A percentile compares a stretch with the other conserved stretches of the same genome.
phyloP scores from a whole-genome alignment of 2,329 filamentous ascomycete genomes.

The Xylariomycetidae sp. region DNA sequence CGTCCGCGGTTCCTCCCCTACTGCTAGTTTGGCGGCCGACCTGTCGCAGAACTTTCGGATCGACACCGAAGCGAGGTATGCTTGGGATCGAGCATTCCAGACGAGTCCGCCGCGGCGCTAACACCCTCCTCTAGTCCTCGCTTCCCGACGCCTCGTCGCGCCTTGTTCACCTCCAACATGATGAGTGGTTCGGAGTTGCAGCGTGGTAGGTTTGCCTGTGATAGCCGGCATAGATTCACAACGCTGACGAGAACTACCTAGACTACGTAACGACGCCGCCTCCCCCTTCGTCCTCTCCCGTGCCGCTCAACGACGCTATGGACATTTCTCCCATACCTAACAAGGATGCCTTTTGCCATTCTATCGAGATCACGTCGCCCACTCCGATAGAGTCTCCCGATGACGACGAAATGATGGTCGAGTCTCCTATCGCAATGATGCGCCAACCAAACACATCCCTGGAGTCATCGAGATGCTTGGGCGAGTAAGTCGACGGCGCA shows the following conservation, averaged over 20 bases:
- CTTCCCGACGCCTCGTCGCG: constrained; percentile 74
- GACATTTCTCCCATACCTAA: constrained; percentile 91
- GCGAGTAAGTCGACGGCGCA: constrained; percentile 42
- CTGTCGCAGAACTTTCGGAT: constrained; percentile 96
- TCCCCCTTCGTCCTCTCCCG: constrained; percentile 71
- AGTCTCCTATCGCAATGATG: constrained; percentile 47
- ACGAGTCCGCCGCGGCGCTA: background rate
- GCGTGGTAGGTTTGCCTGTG: constrained; percentile 47
- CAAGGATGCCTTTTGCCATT: constrained; percentile 63
- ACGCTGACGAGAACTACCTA: constrained; percentile 27
- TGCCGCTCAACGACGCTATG: constrained; percentile 69
- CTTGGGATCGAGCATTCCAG: constrained; percentile 2
- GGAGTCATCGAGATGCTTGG: constrained; percentile 42
- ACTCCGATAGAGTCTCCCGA: constrained; percentile 49
- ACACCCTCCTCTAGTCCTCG: constrained; percentile 55
- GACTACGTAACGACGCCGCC: constrained; percentile 80
- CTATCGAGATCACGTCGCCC: constrained; percentile 66
- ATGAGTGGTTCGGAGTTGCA: constrained; percentile 48
- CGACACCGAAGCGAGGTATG: constrained; percentile 75
- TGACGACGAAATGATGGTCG: constrained; percentile 44
- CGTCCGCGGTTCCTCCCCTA: constrained; percentile 80
- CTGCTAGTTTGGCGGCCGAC: constrained; percentile 84
- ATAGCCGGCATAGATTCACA: background rate
- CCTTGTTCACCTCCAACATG: constrained; percentile 71
- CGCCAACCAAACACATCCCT: constrained; percentile 35